A percentile compares a stretch with the other conserved stretches of the same genome.
Evolutionary conservation across 73 alveolate species (phyloP).

Genomic region (Symbiodinium natans): DNA sequence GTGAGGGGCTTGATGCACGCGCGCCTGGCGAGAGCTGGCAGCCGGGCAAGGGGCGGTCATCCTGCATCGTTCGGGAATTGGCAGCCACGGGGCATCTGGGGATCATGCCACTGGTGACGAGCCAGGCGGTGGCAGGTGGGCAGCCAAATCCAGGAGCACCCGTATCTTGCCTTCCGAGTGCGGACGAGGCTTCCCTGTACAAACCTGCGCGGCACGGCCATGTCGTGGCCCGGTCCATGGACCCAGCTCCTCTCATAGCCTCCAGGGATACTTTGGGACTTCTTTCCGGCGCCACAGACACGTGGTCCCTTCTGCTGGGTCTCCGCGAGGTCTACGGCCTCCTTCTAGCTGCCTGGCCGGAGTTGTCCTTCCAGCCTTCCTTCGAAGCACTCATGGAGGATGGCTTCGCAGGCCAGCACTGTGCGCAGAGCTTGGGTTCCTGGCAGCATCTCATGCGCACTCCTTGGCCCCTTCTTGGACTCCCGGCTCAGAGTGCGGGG

Average conservation of each 20-base stretch:
- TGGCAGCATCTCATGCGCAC: slow-evolving; percentile 90
- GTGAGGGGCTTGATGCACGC: too few species aligned
- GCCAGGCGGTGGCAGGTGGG: slow-evolving; percentile 39
- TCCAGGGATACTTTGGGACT: slow-evolving; percentile 40
- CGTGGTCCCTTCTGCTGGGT: not conserved
- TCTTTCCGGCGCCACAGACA: not conserved
- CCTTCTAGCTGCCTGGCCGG: not conserved
- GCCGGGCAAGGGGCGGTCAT: slow-evolving; percentile 20
- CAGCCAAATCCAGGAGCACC: slow-evolving; percentile 44
- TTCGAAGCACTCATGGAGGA: slow-evolving; percentile 29
- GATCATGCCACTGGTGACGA: not conserved
- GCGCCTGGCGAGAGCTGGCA: not conserved
- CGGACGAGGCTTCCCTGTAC: not conserved
- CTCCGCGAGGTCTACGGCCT: slow-evolving; percentile 41
- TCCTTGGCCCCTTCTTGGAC: slow-evolving; percentile 41
- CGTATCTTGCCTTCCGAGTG: slow-evolving; percentile 39
- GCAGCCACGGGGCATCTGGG: slow-evolving; percentile 41
- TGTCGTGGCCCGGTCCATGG: slow-evolving; percentile 32
- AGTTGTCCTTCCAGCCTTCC: slow-evolving; percentile 14
- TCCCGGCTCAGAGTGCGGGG: slow-evolving; percentile 34
- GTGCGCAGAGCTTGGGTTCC: slow-evolving; percentile 67
- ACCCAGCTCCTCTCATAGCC: too few species aligned
- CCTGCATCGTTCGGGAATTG: slow-evolving; percentile 40
- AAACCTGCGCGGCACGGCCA: too few species aligned
- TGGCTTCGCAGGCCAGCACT: slow-evolving; percentile 33